Evolutionary conservation across 352 stramenopile species (phyloP).

Genomic region (Phytophthora pinifolia): DNA sequence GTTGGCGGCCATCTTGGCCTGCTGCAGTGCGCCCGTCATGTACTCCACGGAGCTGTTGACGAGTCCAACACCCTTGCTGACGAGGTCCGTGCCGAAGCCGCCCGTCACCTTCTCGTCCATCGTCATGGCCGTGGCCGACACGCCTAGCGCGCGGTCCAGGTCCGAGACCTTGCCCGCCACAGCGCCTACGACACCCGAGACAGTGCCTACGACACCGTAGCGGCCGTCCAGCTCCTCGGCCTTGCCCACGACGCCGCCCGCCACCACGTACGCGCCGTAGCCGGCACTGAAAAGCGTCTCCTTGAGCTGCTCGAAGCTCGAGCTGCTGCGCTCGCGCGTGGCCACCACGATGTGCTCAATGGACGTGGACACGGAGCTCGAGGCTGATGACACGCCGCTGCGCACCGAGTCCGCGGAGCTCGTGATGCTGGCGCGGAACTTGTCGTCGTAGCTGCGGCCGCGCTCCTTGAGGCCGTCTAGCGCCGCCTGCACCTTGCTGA

Average conservation of each 20-base stretch:
- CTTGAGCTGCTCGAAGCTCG: conserved; percentile 64
- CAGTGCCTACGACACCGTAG: conserved; percentile 53
- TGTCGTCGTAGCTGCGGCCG: conserved; percentile 70
- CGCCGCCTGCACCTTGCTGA: conserved; percentile 52
- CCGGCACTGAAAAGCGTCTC: conserved; percentile 53
- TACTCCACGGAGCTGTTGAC: conserved; percentile 73
- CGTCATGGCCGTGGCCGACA: conserved; percentile 64
- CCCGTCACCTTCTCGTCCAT: conserved; percentile 78
- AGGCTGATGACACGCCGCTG: conserved; percentile 37
- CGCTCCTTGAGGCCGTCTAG: conserved; percentile 59
- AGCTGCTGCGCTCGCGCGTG: conserved; percentile 51
- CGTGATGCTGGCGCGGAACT: conserved; percentile 47
- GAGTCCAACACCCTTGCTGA: conserved; percentile 50
- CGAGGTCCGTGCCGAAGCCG: conserved; percentile 56
- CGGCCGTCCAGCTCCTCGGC: conserved; percentile 61
- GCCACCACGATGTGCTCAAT: conserved; percentile 69
- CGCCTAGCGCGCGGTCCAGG: conserved; percentile 55
- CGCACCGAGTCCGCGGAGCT: conserved; percentile 47
- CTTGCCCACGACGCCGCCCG: conserved; percentile 53
- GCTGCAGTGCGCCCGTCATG: conserved; percentile 58
- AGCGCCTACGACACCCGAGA: conserved; percentile 46
- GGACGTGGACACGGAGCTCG: conserved; percentile 54
- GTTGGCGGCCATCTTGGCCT: conserved; percentile 57
- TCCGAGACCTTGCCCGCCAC: conserved; percentile 59
- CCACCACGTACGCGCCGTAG: conserved; percentile 52